Conservation (phyloP, 2,329 filamentous ascomycete species). For the Ceratocystis huliohia region DNA sequence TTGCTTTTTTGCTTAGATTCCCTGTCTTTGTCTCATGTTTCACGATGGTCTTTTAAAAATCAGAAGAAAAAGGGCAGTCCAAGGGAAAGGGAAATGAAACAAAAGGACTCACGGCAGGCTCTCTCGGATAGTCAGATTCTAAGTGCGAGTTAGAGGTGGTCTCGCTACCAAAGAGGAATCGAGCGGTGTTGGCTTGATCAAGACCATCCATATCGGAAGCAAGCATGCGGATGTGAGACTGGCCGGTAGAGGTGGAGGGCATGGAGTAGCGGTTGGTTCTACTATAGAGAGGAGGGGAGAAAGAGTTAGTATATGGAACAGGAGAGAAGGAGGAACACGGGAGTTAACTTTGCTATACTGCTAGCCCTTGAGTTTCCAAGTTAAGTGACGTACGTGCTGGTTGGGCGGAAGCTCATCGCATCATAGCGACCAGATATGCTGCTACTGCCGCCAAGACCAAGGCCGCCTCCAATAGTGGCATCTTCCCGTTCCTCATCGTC, state of each 20-base stretch:
- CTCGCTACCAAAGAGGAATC: conserved; percentile 76
- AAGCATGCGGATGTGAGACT: conserved; percentile 43
- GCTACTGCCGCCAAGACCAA: too few species aligned
- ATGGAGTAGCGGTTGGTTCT: conserved; percentile 75
- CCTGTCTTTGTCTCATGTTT: not conserved
- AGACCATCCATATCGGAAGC: conserved; percentile 49
- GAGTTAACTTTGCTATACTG: too few species aligned
- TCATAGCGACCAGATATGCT: conserved; percentile 47
- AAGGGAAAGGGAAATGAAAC: conserved; percentile 2
- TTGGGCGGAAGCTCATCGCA: conserved; percentile 58
- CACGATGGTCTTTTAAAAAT: not conserved
- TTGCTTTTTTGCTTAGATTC: not conserved
- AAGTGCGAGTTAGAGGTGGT: conserved; percentile 7
- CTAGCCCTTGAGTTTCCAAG: not conserved
- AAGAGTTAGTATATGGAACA: not conserved
- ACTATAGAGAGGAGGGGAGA: not conserved
- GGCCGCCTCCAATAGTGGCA: not conserved
- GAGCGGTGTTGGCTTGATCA: conserved; percentile 72
- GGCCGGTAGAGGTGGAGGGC: conserved; percentile 65
- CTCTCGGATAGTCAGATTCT: conserved; percentile 25
- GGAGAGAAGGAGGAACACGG: not conserved
- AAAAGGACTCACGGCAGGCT: conserved; percentile 32
- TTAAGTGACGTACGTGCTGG: conserved; percentile 57
- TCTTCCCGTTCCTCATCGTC: conserved; percentile 71
- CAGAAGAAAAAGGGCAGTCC: not conserved